These are phyloP conservation scores for Hyaloperonospora arabidopsidis DNA, from an alignment of 352 stramenopile genomes.

Conservation along the genomic window DNA sequence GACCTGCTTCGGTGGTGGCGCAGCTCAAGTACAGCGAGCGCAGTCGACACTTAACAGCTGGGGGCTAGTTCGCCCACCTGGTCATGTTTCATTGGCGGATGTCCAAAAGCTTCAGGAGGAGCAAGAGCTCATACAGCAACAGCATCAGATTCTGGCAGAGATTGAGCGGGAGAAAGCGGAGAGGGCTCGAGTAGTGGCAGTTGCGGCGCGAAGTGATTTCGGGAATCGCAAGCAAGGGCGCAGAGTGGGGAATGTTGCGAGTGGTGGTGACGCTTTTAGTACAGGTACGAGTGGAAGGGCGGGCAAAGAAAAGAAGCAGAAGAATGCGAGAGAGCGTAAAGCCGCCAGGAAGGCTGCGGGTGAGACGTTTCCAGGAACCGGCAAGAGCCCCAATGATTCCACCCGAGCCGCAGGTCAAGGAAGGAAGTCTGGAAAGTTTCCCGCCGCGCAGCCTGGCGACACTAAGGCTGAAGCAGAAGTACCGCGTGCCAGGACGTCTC, in stretches of 20 bases:
- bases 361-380: conserved; percentile 15
- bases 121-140: conserved; percentile 54
- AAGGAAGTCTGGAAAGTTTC: conserved; percentile 1
- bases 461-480: not conserved
- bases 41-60: conserved; percentile 63
- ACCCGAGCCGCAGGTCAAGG: conserved; percentile 5
- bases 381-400: not conserved
- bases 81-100: conserved; percentile 51
- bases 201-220: conserved; percentile 2
- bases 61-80: conserved; percentile 38
- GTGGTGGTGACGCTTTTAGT: not conserved
- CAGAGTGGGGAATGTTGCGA: conserved; percentile 10
- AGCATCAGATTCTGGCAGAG: conserved; percentile 55
- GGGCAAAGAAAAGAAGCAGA: conserved; percentile 27
- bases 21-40: conserved; percentile 20
- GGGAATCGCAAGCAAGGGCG: conserved; percentile 9
- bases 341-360: conserved; percentile 24
- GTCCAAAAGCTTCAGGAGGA: conserved; percentile 57
- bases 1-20: conserved; percentile 23
- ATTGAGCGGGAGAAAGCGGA: conserved; percentile 39
- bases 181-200: conserved; percentile 13
- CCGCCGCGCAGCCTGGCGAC: not conserved
- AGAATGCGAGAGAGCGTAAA: conserved; percentile 30
- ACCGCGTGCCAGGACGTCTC: not conserved
- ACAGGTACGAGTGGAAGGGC: conserved; percentile 8